Base-by-base conservation (phyloP, 2,329 filamentous ascomycete species). In the Colletotrichum lini region DNA sequence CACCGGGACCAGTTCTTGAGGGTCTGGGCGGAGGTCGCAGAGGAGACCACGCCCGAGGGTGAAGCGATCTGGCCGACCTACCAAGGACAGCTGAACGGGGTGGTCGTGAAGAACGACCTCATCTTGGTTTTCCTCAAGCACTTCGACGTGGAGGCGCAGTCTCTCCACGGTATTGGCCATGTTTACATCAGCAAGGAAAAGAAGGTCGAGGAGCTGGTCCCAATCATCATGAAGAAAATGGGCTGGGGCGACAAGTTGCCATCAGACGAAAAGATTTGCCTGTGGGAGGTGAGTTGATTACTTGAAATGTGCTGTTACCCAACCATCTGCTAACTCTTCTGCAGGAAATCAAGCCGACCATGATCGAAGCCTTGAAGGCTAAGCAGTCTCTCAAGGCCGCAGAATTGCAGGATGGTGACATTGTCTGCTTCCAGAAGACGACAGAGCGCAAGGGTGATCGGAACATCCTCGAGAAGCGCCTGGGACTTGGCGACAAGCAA, bases 381-480 rank as follows among this genome's bases (percentile, higher is more conserved):
- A 98, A 98, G 83, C 91, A 94, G 78, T 94, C 95, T 0, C 87
- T 99, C 71, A 93, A 95, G 75, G 91, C 94, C 71, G 96, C 96
- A 1, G 97, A 99, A 80, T 93, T 99, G 30, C 96, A 98, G 79
- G 96, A 99, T 77, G 96, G 96, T 59, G 96, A 99, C 78, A 97
- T 99, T 75, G 91, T 99, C 67, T 98, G 95, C 79, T 98, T 98
- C 83, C 96, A 99, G 80, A 89, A 90, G 71, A 84, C 88, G 35
- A 82, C 79, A 1, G 88, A 89, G 57, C 82, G 82, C 47, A 88
- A 87, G 77, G 79, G 79, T 5, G 79, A 84, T 12, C 76, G 75
- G 35, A 79, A 80, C 49, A 80, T 80, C 38, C 75, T 84, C 15
- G 81, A 81, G 10, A 83, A 83, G 74, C 81, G 80, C 57, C 75